Percentiles rank a stretch among this genome's conserved stretches.
These are phyloP conservation scores for Lipomyces spencermartinsiae DNA, from an alignment of 805 yeast genomes.

Conservation along the genomic window DNA sequence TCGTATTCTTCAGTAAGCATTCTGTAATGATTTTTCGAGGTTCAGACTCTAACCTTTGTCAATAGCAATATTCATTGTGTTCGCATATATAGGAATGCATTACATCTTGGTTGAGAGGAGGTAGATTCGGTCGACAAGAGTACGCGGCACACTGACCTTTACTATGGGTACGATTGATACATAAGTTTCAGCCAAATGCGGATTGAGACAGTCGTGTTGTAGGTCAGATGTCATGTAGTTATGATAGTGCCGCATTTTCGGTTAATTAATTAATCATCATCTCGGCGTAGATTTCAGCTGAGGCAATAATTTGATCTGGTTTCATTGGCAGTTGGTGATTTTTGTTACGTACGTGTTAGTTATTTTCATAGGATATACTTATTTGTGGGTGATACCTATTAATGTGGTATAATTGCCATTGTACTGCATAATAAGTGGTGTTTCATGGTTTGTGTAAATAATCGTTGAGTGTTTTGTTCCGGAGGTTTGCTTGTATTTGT, in stretches of 20 bases:
- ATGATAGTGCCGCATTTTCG: background rate
- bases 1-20: conserved; percentile 53
- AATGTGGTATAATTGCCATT: background rate
- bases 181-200: background rate
- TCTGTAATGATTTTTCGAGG: background rate
- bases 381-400: background rate
- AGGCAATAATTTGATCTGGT: background rate
- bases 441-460: background rate
- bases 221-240: background rate
- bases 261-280: background rate
- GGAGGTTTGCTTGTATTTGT: background rate
- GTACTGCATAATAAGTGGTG: background rate
- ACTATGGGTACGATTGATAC: background rate
- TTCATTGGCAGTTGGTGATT: background rate
- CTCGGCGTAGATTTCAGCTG: background rate
- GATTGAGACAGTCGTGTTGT: background rate
- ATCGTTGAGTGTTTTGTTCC: background rate
- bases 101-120: conserved; percentile 76
- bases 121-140: conserved; percentile 43
- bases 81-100: conserved; percentile 80
- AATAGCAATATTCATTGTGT: conserved; percentile 56
- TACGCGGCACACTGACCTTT: background rate
- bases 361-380: background rate
- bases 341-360: background rate
- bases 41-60: background rate